These are phyloP conservation scores for Talaromyces marneffei DNA, from an alignment of 2,329 filamentous ascomycete species.

Conservation along the genomic window DNA sequence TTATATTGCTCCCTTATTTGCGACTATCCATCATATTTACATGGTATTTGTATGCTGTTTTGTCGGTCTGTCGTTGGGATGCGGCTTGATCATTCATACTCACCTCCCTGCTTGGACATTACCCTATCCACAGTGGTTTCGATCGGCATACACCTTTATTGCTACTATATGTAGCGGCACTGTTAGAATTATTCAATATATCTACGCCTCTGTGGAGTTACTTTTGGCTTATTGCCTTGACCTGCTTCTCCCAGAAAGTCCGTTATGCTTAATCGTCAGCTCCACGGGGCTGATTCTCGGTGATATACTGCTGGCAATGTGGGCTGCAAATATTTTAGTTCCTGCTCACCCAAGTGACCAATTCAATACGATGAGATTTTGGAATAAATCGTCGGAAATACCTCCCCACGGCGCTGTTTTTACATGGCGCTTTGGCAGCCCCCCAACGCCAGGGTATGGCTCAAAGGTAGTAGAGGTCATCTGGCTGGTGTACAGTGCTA, in stretches of 20 bases:
- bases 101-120: neutral
- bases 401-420: neutral
- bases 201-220: neutral
- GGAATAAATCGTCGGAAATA: neutral
- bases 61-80: neutral
- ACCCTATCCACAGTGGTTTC: neutral
- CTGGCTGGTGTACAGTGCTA: neutral
- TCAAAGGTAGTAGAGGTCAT: neutral
- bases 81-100: constrained; percentile 4
- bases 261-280: neutral
- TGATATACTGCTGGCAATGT: neutral
- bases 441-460: neutral
- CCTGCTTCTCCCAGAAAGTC: neutral
- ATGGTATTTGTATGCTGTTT: constrained; percentile 7
- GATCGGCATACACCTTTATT: neutral
- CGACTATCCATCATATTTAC: constrained; percentile 1
- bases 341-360: neutral
- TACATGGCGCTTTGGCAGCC: neutral
- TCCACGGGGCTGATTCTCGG: neutral
- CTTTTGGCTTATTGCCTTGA: neutral
- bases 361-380: neutral
- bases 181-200: neutral
- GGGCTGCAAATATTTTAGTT: neutral
- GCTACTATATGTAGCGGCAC: neutral
- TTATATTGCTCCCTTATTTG: neutral